phyloP scores from a whole-genome alignment of 2,329 filamentous ascomycete species.

The Ampelomyces quisqualis region DNA sequence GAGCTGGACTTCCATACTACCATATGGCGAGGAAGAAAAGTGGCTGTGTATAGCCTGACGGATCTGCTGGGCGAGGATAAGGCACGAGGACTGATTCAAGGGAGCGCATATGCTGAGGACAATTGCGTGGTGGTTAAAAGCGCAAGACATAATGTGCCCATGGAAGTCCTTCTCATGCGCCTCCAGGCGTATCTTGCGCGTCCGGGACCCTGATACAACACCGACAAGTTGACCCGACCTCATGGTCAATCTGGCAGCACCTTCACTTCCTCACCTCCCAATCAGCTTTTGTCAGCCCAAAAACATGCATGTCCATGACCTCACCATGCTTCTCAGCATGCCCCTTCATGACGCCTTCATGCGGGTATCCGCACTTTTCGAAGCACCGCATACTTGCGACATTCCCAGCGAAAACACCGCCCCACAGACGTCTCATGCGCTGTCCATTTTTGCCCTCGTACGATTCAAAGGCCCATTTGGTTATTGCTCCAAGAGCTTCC shows the following conservation, averaged over 20 bases:
- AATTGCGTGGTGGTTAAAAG: conserved; percentile 33
- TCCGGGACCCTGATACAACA: conserved; percentile 18
- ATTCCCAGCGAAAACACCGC: conserved; percentile 35
- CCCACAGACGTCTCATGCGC: conserved; percentile 34
- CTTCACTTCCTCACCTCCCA: conserved; percentile 2
- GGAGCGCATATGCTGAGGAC: conserved; percentile 23
- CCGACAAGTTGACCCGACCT: background rate
- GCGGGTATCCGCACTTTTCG: conserved; percentile 42
- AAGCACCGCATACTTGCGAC: conserved; percentile 39
- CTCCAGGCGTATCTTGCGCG: conserved; percentile 33
- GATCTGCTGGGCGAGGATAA: conserved; percentile 39
- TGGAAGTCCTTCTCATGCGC: conserved; percentile 37
- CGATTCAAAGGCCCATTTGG: conserved; percentile 37
- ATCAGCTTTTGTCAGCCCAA: conserved; percentile 38
- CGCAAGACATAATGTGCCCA: conserved; percentile 30
- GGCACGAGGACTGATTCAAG: conserved; percentile 22
- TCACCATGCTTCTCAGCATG: conserved; percentile 41
- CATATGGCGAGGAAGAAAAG: conserved; percentile 29
- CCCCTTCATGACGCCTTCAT: conserved; percentile 41
- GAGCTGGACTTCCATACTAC: conserved; percentile 35
- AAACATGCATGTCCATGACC: conserved; percentile 35
- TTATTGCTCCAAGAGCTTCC: conserved; percentile 37
- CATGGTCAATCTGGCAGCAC: too few species aligned
- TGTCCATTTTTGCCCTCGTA: conserved; percentile 23
- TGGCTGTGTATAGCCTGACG: conserved; percentile 39